Base-by-base conservation (phyloP, 495 filamentous ascomycete genomes). In the Xylaria nigripes region DNA sequence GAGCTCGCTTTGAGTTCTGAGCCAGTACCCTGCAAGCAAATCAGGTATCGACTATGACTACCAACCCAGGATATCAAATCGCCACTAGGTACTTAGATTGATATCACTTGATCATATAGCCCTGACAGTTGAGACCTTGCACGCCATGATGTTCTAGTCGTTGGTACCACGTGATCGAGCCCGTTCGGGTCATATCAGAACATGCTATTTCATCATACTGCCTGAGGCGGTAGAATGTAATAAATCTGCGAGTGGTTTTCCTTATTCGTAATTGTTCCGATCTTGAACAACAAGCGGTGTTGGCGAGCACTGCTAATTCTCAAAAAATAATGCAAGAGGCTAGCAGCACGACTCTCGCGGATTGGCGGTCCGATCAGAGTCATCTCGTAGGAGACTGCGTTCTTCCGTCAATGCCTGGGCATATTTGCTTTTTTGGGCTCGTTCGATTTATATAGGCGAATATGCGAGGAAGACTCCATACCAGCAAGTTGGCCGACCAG, bases 381-480 rank as follows among this genome's bases (percentile, higher is more conserved):
- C 12, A 30, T n/a, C 36, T 43, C 23, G 6, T 9, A 36, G 16
- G 18, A 3, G 36, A 40, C n/a, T 40, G 3, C 36, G 2, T 40
- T 54, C 18, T 16, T 47, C 25, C 15, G 48, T 6, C 22, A 21
- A 30, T 10, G 4, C 23, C 12, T 47, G 45, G 22, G 30, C 15
- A 48, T 48, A 43, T 50, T 55, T 24, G 23, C 40, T 54, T 45
- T 48, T 48, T 25, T 49, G 24, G 25, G 32, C 45, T 49, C 36
- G 24, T 48, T 22, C 23, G 45, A 24, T 27, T 42, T 55, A 38
- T 44, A 36, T 23, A 45, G 38, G 46, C 23, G 46, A 45, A 46
- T 40, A 43, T 32, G 36, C 18, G 52, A 16, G 2, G 18, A 42
- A 32, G 22, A 21, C 27, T 55, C 21, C 45, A 50, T 50, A 38